These are phyloP conservation scores for Thraustochytrium striatum DNA, from an alignment of 352 stramenopile genomes.

Conservation along the genomic window DNA sequence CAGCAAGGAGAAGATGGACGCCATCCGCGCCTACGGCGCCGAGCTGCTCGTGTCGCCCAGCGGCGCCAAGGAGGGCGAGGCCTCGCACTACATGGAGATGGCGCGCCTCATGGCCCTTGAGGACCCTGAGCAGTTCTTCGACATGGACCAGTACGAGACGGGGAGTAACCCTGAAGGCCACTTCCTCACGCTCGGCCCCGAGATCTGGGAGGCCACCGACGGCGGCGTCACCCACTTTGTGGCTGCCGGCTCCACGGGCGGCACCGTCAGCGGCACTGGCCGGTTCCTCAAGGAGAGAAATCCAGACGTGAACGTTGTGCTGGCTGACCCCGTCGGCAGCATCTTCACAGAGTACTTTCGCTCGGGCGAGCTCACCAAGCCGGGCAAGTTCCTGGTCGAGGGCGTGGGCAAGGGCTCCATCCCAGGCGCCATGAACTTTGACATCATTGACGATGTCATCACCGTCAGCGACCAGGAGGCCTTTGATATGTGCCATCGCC, in stretches of 20 bases:
- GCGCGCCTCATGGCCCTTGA: slow-evolving; percentile 29
- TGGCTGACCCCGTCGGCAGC: slow-evolving; percentile 49
- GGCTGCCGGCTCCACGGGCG: slow-evolving; percentile 74
- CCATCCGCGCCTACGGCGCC: slow-evolving; percentile 48
- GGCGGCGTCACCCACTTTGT: slow-evolving; percentile 78
- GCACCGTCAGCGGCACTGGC: slow-evolving; percentile 74
- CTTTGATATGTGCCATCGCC: slow-evolving; percentile 46
- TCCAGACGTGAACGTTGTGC: slow-evolving; percentile 64
- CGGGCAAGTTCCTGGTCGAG: slow-evolving; percentile 50
- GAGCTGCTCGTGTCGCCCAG: slow-evolving; percentile 42
- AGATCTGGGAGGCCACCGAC: slow-evolving; percentile 80
- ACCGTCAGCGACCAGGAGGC: slow-evolving; percentile 47
- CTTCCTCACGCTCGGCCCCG: slow-evolving; percentile 71
- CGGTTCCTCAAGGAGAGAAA: slow-evolving; percentile 80
- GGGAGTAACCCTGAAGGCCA: slow-evolving; percentile 49
- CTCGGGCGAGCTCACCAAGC: slow-evolving; percentile 23
- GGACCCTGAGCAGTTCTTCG: slow-evolving; percentile 51
- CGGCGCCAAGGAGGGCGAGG: slow-evolving; percentile 45
- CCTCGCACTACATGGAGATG: slow-evolving; percentile 52
- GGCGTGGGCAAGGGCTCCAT: slow-evolving; percentile 50
- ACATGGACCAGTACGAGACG: slow-evolving; percentile 66
- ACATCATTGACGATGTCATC: slow-evolving; percentile 49
- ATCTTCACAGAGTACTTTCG: slow-evolving; percentile 48
- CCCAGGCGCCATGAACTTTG: slow-evolving; percentile 49
- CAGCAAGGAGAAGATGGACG: slow-evolving; percentile 65